A percentile compares a stretch with the other conserved stretches of the same genome.
Conservation (phyloP, 2,329 filamentous ascomycete species). For the Beauveria asiatica region DNA sequence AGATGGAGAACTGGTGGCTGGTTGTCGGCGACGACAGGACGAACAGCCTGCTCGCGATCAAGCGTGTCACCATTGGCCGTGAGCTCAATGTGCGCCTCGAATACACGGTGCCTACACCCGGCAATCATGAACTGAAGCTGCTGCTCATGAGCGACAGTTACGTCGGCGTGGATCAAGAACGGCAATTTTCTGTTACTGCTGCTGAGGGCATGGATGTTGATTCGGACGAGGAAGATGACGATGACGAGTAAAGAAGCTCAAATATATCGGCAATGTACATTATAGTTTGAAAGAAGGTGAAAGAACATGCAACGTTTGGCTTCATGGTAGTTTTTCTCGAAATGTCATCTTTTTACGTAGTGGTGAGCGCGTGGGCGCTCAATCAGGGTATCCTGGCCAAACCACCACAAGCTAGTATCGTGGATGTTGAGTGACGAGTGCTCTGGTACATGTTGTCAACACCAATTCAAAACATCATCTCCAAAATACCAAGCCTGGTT, state of each 20-base stretch:
- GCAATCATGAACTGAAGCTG: conserved; percentile 79
- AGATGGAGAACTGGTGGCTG: conserved; percentile 98
- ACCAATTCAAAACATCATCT: background rate
- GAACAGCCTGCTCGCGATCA: conserved; percentile 83
- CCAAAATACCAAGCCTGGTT: background rate
- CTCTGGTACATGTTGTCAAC: background rate
- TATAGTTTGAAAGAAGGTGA: conserved; percentile 5
- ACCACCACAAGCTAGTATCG: conserved; percentile 4
- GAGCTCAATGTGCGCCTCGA: conserved; percentile 74
- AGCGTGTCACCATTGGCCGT: conserved; percentile 78
- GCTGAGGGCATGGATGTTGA: conserved; percentile 95
- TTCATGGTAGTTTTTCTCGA: background rate
- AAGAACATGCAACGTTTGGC: background rate
- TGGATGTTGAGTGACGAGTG: background rate
- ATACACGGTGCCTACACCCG: conserved; percentile 76
- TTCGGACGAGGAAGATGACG: conserved; percentile 57
- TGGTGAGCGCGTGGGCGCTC: background rate
- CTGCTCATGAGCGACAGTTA: conserved; percentile 98
- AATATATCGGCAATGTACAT: conserved; percentile 10
- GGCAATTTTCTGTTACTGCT: conserved; percentile 74
- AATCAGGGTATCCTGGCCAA: background rate
- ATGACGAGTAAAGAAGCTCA: conserved; percentile 17
- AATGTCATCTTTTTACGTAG: conserved; percentile 1
- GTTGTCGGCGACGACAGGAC: conserved; percentile 89
- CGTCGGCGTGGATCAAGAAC: conserved; percentile 92